phyloP scores from a whole-genome alignment of 1,284 basidiomycete genomes.

The Erythrobasidium hasegawianum region DNA sequence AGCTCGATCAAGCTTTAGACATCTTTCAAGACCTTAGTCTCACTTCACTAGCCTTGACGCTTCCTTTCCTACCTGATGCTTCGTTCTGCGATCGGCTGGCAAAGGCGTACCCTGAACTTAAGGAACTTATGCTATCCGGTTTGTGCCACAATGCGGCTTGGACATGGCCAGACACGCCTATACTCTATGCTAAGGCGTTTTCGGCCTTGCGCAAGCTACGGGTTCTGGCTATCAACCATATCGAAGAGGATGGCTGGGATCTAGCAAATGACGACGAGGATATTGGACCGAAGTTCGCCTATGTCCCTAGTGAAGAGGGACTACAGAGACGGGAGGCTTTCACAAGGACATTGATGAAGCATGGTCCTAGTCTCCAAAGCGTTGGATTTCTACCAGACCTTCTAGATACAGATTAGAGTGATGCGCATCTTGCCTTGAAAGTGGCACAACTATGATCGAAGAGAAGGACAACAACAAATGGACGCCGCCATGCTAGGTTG shows the following conservation, averaged over 20 bases:
- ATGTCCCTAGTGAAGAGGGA: not conserved
- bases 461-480: too few species aligned
- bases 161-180: not conserved
- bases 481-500: too few species aligned
- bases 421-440: too few species aligned
- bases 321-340: not conserved
- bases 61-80: slow-evolving; percentile 1
- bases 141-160: not conserved
- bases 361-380: not conserved
- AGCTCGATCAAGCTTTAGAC: not conserved
- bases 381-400: not conserved
- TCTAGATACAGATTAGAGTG: too few species aligned
- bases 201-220: not conserved
- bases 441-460: too few species aligned
- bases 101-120: not conserved
- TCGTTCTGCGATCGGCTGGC: not conserved
- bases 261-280: not conserved
- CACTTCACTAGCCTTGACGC: not conserved
- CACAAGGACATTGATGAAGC: not conserved
- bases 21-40: not conserved
- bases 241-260: slow-evolving; percentile 3
- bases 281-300: not conserved
- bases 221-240: not conserved
- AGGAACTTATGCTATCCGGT: not conserved
- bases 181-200: not conserved